Percentiles rank a stretch among this genome's conserved stretches.
phyloP scores from a whole-genome alignment of 257 asterid species.

The Petunia axillaris region DNA sequence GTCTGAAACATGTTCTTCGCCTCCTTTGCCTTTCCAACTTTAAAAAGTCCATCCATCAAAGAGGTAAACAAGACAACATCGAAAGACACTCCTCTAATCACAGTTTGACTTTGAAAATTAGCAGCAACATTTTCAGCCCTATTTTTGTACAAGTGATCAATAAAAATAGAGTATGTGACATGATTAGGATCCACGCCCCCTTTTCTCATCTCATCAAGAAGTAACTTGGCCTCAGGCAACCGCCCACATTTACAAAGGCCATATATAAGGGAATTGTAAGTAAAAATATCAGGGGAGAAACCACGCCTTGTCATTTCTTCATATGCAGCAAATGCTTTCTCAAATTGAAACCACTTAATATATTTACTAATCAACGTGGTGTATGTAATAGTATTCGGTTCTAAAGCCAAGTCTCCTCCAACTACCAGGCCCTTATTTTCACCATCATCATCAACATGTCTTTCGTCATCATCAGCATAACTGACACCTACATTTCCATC shows the following conservation, averaged over 20 bases:
- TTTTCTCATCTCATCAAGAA: conserved; percentile 61
- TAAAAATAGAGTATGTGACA: conserved; percentile 62
- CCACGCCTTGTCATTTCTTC: conserved; percentile 65
- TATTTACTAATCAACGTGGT: conserved; percentile 56
- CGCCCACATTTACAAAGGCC: conserved; percentile 68
- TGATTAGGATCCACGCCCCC: conserved; percentile 75
- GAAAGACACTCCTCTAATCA: conserved; percentile 72
- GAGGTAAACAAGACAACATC: conserved; percentile 73
- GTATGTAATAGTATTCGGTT: conserved; percentile 57
- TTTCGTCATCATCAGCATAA: conserved; percentile 7
- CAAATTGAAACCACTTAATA: conserved; percentile 44
- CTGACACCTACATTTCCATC: conserved; percentile 9
- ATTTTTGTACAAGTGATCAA: conserved; percentile 59
- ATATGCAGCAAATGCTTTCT: conserved; percentile 57
- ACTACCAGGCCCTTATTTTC: conserved; percentile 27
- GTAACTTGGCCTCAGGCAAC: conserved; percentile 58
- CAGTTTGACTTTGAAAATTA: conserved; percentile 77
- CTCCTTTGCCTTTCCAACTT: conserved; percentile 64
- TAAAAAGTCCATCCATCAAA: conserved; percentile 79
- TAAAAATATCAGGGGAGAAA: conserved; percentile 70
- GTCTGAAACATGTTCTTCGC: conserved; percentile 59
- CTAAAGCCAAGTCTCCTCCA: conserved; percentile 34
- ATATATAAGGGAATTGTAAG: conserved; percentile 57
- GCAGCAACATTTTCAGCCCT: conserved; percentile 57
- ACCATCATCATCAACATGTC: conserved; percentile 30